Percentiles rank a stretch among this genome's conserved stretches.
Conservation (phyloP, 768 basidiomycete genomes). For the Candolleomyces efflorescens region DNA sequence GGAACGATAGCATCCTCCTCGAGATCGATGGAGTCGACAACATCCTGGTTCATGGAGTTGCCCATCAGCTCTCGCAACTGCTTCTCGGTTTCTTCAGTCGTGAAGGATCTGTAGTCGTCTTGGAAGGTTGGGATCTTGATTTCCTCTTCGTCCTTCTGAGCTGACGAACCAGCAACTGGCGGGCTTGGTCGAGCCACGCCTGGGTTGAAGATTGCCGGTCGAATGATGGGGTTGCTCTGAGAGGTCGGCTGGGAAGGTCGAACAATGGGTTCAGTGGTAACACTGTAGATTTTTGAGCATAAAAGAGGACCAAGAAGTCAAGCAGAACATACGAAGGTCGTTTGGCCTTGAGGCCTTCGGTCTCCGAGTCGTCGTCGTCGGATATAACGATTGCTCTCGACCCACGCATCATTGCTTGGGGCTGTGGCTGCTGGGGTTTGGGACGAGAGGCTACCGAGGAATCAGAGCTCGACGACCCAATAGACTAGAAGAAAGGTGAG, state of each 20-base stretch:
- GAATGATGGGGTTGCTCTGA: background rate
- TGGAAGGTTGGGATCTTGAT: conserved; percentile 29
- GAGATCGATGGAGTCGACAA: conserved; percentile 53
- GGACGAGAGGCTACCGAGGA: conserved; percentile 18
- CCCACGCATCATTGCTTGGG: background rate
- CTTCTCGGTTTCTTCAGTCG: conserved; percentile 63
- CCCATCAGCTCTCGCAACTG: conserved; percentile 74
- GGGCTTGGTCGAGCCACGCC: conserved; percentile 2
- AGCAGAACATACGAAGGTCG: conserved; percentile 7
- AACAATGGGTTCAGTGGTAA: too few species aligned
- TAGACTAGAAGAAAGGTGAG: conserved; percentile 4
- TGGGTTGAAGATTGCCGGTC: background rate
- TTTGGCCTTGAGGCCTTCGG: too few species aligned
- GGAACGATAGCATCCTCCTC: conserved; percentile 61
- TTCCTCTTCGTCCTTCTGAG: conserved; percentile 10
- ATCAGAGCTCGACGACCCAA: conserved; percentile 9
- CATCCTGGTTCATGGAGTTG: conserved; percentile 58
- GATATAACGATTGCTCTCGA: conserved; percentile 29
- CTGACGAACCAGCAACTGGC: background rate
- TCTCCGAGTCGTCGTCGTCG: conserved; percentile 27
- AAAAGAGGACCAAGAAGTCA: background rate
- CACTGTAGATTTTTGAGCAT: too few species aligned
- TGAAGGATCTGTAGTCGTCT: conserved; percentile 27
- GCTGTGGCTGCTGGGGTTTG: conserved; percentile 17
- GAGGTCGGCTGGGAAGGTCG: too few species aligned